phyloP scores from a whole-genome alignment of 1,139 yeast genomes.

The Neolecta irregularis region DNA sequence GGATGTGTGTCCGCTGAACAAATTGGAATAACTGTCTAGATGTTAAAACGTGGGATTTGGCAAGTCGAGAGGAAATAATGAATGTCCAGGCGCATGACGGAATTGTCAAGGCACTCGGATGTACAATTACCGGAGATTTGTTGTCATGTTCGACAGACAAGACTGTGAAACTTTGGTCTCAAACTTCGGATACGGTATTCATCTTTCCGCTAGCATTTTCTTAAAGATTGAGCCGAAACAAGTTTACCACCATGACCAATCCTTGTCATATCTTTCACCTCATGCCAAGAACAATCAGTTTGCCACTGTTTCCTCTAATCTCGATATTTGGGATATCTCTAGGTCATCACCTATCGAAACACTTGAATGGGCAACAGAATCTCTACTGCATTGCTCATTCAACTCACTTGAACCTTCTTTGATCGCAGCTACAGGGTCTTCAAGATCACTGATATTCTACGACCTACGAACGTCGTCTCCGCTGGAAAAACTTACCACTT shows the following conservation, averaged over 20 bases:
- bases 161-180: conserved; percentile 70
- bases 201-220: not conserved
- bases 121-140: conserved; percentile 52
- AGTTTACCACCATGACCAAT: conserved; percentile 70
- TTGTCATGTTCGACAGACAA: conserved; percentile 87
- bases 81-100: conserved; percentile 85
- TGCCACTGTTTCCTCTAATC: conserved; percentile 82
- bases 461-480: conserved; percentile 90
- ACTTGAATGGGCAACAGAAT: conserved; percentile 93
- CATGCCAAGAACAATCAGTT: conserved; percentile 59
- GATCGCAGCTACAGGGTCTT: conserved; percentile 83
- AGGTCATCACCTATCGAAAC: conserved; percentile 64
- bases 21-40: conserved; percentile 21
- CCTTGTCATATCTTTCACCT: conserved; percentile 76
- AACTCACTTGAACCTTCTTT: conserved; percentile 83
- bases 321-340: conserved; percentile 78
- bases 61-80: conserved; percentile 54
- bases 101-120: conserved; percentile 72
- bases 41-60: conserved; percentile 81
- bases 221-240: conserved; percentile 28
- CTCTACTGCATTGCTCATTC: conserved; percentile 64
- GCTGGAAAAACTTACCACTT: conserved; percentile 71
- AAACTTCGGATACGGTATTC: conserved; percentile 6
- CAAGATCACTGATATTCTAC: conserved; percentile 76
- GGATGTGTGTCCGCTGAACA: conserved; percentile 29